Evolutionary conservation across 768 basidiomycete species (phyloP).

Genomic region (Macrolepiota fuliginosa): DNA sequence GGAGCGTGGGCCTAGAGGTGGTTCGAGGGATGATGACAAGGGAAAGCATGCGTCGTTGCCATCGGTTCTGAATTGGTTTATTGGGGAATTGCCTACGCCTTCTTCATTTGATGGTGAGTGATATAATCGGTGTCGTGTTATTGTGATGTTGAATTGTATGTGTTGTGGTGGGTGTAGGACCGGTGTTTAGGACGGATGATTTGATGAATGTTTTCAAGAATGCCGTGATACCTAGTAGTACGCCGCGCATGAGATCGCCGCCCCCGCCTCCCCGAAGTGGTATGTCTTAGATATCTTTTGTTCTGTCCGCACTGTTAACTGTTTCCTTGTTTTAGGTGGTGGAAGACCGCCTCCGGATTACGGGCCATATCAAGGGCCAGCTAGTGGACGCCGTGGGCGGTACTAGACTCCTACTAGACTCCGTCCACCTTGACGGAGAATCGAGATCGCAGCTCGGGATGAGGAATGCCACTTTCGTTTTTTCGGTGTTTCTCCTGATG

Average conservation of each 20-base stretch:
- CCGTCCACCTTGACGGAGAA: background rate
- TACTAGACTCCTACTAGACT: background rate
- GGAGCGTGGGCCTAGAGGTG: slow-evolving; percentile 24
- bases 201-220: slow-evolving; percentile 82
- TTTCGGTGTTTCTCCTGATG: too few relatives aligned
- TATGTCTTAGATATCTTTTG: background rate
- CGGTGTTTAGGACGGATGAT: slow-evolving; percentile 88
- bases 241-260: slow-evolving; percentile 50
- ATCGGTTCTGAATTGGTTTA: slow-evolving; percentile 76
- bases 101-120: slow-evolving; percentile 80
- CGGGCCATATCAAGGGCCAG: slow-evolving; percentile 81
- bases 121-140: background rate
- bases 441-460: too few relatives aligned
- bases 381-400: slow-evolving; percentile 23
- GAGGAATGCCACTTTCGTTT: too few relatives aligned
- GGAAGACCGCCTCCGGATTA: slow-evolving; percentile 85
- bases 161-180: slow-evolving; percentile 47
- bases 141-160: background rate
- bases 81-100: slow-evolving; percentile 73
- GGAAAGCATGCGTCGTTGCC: slow-evolving; percentile 34
- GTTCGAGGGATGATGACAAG: slow-evolving; percentile 27
- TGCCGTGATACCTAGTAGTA: slow-evolving; percentile 72
- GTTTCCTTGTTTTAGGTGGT: slow-evolving; percentile 29
- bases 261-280: slow-evolving; percentile 44
- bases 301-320: background rate